Percentiles rank a stretch among this genome's conserved stretches.
Evolutionary conservation across 768 basidiomycete species (phyloP).

Genomic region (Rhodotorula paludigena): DNA sequence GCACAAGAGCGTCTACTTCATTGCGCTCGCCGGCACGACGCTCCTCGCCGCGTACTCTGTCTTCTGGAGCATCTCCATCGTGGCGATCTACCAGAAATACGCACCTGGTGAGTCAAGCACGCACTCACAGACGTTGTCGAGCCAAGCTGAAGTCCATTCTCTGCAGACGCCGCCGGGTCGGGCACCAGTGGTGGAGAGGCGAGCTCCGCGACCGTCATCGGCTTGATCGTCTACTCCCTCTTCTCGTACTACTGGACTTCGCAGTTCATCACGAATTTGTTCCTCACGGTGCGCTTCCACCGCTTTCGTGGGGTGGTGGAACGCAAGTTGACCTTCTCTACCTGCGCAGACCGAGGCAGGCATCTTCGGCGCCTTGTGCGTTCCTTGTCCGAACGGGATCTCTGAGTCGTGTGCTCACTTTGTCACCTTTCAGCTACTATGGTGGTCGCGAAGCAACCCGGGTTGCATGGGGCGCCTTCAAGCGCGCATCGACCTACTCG

Average conservation of each 20-base stretch:
- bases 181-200: constrained; percentile 29
- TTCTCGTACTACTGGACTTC: constrained; percentile 34
- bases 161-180: constrained; percentile 22
- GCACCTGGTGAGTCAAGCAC: too few species aligned
- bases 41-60: constrained; percentile 35
- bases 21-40: constrained; percentile 36
- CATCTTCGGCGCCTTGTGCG: constrained; percentile 38
- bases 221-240: constrained; percentile 38
- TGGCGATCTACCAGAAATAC: constrained; percentile 33
- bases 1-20: constrained; percentile 37
- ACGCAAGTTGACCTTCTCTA: background rate
- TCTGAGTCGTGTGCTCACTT: background rate
- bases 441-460: background rate
- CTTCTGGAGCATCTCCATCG: constrained; percentile 38
- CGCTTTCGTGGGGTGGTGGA: too few species aligned
- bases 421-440: constrained; percentile 19
- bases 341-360: constrained; percentile 33
- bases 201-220: constrained; percentile 31
- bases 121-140: too few species aligned
- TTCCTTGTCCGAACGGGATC: too few species aligned
- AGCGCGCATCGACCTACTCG: constrained; percentile 42
- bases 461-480: constrained; percentile 37
- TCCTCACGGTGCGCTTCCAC: constrained; percentile 20
- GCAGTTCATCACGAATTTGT: constrained; percentile 29
- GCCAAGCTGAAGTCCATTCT: too few species aligned